Evolutionary conservation across 2,329 filamentous ascomycete species (phyloP), one percentile per base, ranked within the genome.

Genomic region (Fusarium sp.): DNA sequence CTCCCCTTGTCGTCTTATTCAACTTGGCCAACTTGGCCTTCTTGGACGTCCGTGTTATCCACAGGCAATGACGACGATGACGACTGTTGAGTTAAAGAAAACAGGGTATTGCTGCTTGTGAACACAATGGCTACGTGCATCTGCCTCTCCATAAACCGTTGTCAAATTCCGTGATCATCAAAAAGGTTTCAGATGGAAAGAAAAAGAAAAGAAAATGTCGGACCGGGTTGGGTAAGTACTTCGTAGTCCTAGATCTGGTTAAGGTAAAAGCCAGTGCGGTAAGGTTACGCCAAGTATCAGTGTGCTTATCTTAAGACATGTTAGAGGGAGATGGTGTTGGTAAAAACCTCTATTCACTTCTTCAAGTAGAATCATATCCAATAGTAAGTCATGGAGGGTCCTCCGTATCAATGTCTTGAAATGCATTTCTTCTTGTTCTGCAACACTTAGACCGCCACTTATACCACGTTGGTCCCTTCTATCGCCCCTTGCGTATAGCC

Each of bases 401-500:
- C 28, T 31, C 28, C 28, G 28, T 31, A 20, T 48, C 31, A 39
- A 60, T 58, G 36, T 63, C 58, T 70, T 39, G 44, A 28, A 44
- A 52, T 69, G 33, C 34, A 42, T 69, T 38, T 52, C 50, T 51
- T 43, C 42, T 43, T 39, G n/a, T 50, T 45, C 52, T 53, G 34
- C 38, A 40, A 42, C 46, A 43, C 48, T 36, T 40, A 45, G 61
- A 55, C 56, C 62, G 52, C 57, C 49, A 63, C 53, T 58, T 49
- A 53, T 24, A 57, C 42, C 53, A 42, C 39, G 38, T 34, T 56
- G 45, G 51, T 55, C 34, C 22, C 11, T 42, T 45, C 24, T 34
- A 10, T 20, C 31, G 31, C 63, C 66, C 66, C 66, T 69, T 69
- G 53, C 66, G 63, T 70, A 68, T 63, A 61, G 38, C 66, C 42